phyloP scores from a whole-genome alignment of 768 basidiomycete genomes.

The Leccinum variicolor region DNA sequence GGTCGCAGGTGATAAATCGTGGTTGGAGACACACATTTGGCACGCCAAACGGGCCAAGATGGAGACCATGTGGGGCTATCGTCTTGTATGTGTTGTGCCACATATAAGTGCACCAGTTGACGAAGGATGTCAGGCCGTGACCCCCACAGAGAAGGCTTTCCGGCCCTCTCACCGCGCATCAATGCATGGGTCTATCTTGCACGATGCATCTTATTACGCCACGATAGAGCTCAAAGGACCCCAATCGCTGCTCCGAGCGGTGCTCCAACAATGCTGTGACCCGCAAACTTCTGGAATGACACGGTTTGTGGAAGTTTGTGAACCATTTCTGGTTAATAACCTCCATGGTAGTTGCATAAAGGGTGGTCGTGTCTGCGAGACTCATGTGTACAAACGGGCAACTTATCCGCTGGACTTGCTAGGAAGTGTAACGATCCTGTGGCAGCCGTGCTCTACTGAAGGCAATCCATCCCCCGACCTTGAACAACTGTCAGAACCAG shows the following conservation, averaged over 20 bases:
- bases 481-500: slow-evolving; percentile 5
- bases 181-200: slow-evolving; percentile 78
- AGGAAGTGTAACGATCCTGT: slow-evolving; percentile 69
- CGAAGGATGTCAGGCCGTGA: slow-evolving; percentile 52
- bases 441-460: slow-evolving; percentile 45
- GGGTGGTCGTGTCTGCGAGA: slow-evolving; percentile 66
- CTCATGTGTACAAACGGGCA: slow-evolving; percentile 59
- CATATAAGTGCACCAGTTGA: background rate
- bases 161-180: slow-evolving; percentile 90
- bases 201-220: slow-evolving; percentile 86
- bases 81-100: slow-evolving; percentile 51
- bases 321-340: background rate
- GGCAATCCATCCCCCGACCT: background rate
- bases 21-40: slow-evolving; percentile 97
- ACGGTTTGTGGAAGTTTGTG: slow-evolving; percentile 39
- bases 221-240: slow-evolving; percentile 72
- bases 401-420: slow-evolving; percentile 70
- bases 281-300: slow-evolving; percentile 62
- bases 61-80: slow-evolving; percentile 89
- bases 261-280: slow-evolving; percentile 60
- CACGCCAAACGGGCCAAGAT: slow-evolving; percentile 97
- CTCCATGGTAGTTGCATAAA: slow-evolving; percentile 47
- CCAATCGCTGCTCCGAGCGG: slow-evolving; percentile 46
- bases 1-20: slow-evolving; percentile 70
- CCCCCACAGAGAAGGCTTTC: slow-evolving; percentile 89